Conservation (phyloP, 495 filamentous ascomycete species). For the Xylaria cubensis region DNA sequence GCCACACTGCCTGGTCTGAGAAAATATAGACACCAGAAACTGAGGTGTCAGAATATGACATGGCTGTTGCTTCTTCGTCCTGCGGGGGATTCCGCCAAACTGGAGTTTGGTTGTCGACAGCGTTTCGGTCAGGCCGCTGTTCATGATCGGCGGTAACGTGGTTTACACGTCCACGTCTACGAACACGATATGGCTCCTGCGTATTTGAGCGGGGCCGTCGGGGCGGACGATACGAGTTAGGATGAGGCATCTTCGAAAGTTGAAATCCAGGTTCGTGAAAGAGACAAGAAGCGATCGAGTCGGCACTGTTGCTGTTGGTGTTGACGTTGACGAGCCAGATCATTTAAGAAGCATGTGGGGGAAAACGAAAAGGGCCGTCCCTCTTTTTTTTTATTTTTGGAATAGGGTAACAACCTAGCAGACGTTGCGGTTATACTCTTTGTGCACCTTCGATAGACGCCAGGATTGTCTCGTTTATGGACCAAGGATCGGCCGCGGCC, state of each 20-base stretch:
- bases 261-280: not conserved
- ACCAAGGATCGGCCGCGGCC: not conserved
- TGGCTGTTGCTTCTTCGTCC: not conserved
- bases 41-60: not conserved
- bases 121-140: not conserved
- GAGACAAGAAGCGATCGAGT: not conserved
- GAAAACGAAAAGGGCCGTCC: not conserved
- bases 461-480: not conserved
- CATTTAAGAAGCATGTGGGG: constrained; percentile 3
- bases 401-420: not conserved
- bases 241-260: not conserved
- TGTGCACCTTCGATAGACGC: constrained; percentile 3
- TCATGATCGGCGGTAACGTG: not conserved
- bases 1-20: not conserved
- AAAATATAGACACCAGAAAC: not conserved
- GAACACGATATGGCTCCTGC: not conserved
- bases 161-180: not conserved
- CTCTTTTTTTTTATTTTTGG: constrained; percentile 13
- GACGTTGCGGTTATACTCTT: not conserved
- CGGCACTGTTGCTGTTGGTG: not conserved
- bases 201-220: not conserved
- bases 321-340: not conserved
- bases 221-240: not conserved
- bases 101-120: not conserved
- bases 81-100: not conserved